Conservation (phyloP, 352 stramenopile genomes). For the Globisporangium yorkense region DNA sequence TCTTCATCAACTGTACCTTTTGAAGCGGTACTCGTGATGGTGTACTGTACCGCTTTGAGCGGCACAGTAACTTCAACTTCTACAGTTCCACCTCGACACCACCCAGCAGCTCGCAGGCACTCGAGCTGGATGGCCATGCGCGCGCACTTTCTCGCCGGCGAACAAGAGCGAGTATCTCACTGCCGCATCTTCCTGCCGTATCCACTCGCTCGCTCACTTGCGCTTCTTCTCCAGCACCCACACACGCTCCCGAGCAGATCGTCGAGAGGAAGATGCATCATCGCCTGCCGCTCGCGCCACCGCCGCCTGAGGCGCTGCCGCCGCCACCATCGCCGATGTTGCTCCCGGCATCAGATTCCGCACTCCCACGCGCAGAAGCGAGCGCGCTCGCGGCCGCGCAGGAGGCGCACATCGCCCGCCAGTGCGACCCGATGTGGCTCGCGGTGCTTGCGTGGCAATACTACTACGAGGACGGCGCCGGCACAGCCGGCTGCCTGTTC, state of each 20-base stretch:
- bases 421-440: neutral
- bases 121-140: too few species aligned
- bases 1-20: too few species aligned
- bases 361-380: neutral
- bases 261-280: neutral
- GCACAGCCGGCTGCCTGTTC: slow-evolving; percentile 8
- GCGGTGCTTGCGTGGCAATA: slow-evolving; percentile 10
- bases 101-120: too few species aligned
- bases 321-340: neutral
- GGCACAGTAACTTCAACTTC: too few species aligned
- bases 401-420: neutral
- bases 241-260: too few species aligned
- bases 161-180: neutral
- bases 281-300: neutral
- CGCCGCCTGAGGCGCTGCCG: neutral
- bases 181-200: neutral
- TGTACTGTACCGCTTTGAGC: too few species aligned
- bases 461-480: slow-evolving; percentile 6
- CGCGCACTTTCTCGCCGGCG: neutral
- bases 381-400: neutral
- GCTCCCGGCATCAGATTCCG: neutral
- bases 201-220: neutral
- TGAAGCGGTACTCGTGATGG: too few species aligned
- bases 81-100: too few species aligned
- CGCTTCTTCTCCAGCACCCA: neutral